Evolutionary conservation across 192 early-diverging fungal species (phyloP).

Genomic region (Jimgerdemannia lactiflua): DNA sequence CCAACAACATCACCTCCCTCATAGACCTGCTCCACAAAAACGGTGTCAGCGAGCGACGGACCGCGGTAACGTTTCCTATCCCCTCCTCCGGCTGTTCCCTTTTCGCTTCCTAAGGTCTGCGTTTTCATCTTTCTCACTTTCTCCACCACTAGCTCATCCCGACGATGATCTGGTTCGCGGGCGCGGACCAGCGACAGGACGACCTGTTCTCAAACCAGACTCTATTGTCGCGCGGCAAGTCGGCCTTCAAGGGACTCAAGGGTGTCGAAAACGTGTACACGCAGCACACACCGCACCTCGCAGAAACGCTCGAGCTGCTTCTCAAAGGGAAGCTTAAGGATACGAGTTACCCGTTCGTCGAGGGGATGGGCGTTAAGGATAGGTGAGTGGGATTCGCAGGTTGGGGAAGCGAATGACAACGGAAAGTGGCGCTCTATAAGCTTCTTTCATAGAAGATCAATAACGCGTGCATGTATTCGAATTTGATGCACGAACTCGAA

Average conservation of each 20-base stretch:
- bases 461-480: too few species aligned
- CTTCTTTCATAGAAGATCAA: too few species aligned
- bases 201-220: conserved; percentile 89
- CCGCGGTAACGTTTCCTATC: too few species aligned
- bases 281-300: conserved; percentile 88
- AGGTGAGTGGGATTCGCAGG: background rate
- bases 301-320: conserved; percentile 71
- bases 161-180: conserved; percentile 75
- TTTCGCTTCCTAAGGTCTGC: conserved; percentile 1
- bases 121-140: too few species aligned
- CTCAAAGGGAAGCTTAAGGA: conserved; percentile 82
- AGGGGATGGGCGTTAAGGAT: conserved; percentile 30
- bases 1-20: conserved; percentile 68
- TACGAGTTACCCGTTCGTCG: conserved; percentile 74
- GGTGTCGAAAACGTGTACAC: conserved; percentile 99
- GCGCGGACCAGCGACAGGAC: conserved; percentile 75
- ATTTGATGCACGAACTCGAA: too few species aligned
- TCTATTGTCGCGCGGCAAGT: conserved; percentile 80
- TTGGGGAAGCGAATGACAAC: background rate
- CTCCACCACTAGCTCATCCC: conserved; percentile 71
- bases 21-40: conserved; percentile 68
- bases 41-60: conserved; percentile 72
- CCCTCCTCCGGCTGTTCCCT: background rate
- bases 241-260: conserved; percentile 92
- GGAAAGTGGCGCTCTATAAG: too few species aligned